Evolutionary conservation across 1,139 yeast species (phyloP).

Genomic region (Arxiozyma telluris): DNA sequence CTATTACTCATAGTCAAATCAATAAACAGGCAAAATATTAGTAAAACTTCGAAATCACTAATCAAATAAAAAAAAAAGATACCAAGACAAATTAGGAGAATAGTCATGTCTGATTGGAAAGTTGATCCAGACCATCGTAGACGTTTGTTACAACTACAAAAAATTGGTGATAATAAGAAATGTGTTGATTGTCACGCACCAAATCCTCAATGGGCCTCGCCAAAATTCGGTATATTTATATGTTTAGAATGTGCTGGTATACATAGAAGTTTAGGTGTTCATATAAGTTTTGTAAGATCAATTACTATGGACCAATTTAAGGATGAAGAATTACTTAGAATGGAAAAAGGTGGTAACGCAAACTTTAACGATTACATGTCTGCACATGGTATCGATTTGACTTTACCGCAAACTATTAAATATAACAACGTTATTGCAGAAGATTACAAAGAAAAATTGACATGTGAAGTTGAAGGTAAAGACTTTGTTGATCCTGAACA

Average conservation of each 20-base stretch:
- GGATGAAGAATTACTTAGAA: conserved; percentile 76
- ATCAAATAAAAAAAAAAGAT: not conserved
- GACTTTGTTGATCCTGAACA: conserved; percentile 63
- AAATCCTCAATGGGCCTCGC: conserved; percentile 98
- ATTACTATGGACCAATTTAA: conserved; percentile 97
- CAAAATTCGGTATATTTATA: conserved; percentile 91
- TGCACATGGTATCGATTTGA: conserved; percentile 61
- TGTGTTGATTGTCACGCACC: conserved; percentile 95
- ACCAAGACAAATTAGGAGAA: not conserved
- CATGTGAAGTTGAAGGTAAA: conserved; percentile 65
- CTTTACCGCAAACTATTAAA: conserved; percentile 59
- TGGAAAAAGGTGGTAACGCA: conserved; percentile 94
- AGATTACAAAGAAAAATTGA: conserved; percentile 77
- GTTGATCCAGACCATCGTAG: conserved; percentile 88
- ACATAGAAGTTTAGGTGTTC: conserved; percentile 94
- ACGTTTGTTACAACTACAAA: conserved; percentile 70
- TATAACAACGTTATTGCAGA: conserved; percentile 88
- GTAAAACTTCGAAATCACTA: not conserved
- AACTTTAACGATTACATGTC: conserved; percentile 60
- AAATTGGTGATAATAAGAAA: conserved; percentile 71
- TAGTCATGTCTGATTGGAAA: conserved; percentile 49
- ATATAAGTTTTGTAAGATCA: conserved; percentile 90
- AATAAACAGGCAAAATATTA: not conserved
- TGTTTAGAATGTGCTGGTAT: conserved; percentile 97
- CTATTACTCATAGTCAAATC: not conserved